Evolutionary conservation across 139 green algal genomes (phyloP).

Genomic region (Picochlorum sp.): DNA sequence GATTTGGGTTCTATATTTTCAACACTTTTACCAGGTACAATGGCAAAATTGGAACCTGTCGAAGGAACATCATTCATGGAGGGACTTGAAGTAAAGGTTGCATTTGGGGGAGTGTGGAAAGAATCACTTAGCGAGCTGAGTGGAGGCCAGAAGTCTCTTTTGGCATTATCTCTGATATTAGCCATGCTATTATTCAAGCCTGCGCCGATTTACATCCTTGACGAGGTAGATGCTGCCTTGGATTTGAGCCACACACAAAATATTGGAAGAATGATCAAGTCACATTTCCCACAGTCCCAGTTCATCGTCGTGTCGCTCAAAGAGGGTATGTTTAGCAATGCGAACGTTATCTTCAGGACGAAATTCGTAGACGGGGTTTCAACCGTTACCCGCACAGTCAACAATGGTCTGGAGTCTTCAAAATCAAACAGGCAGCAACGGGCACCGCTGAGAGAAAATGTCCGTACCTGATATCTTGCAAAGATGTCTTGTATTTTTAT

Average conservation of each 20-base stretch:
- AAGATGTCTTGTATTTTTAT: background rate
- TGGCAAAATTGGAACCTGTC: constrained; percentile 83
- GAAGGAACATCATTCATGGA: constrained; percentile 73
- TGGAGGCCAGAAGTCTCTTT: constrained; percentile 88
- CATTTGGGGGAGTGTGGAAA: constrained; percentile 97
- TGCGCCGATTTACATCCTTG: constrained; percentile 98
- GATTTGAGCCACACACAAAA: constrained; percentile 98
- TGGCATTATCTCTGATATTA: constrained; percentile 95
- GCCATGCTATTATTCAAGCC: constrained; percentile 97
- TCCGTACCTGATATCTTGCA: background rate
- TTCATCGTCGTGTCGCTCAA: constrained; percentile 79
- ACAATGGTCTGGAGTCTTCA: constrained; percentile 1
- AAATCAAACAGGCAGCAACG: background rate
- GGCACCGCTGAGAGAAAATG: constrained; percentile 16
- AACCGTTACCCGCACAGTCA: constrained; percentile 58
- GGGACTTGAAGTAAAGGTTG: constrained; percentile 88
- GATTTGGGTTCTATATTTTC: constrained; percentile 95
- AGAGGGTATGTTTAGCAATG: constrained; percentile 99
- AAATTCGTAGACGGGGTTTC: constrained; percentile 97
- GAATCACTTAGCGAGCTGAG: constrained; percentile 90
- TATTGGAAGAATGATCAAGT: constrained; percentile 95
- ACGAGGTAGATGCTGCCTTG: constrained; percentile 96
- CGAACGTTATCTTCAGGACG: constrained; percentile 97
- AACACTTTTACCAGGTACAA: constrained; percentile 90
- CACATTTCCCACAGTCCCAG: constrained; percentile 91